Percentiles rank a stretch among this genome's conserved stretches.
Evolutionary conservation across 495 filamentous ascomycete genomes (phyloP).

Genomic region (Trichoderma gamsii): DNA sequence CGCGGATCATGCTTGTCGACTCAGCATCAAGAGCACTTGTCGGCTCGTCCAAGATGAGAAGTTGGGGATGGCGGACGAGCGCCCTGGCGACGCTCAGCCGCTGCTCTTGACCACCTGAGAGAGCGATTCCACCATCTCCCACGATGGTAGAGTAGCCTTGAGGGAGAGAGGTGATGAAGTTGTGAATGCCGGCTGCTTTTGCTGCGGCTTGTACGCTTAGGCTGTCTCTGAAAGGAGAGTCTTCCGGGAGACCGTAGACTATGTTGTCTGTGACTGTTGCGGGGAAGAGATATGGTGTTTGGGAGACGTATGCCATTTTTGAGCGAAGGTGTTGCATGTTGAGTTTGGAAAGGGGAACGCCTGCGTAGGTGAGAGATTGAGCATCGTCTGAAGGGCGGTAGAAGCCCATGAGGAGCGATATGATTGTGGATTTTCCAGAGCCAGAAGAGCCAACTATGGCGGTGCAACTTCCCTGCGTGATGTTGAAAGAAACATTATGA

Average conservation of each 20-base stretch:
- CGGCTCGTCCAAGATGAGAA: slow-evolving; percentile 83
- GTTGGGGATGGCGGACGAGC: slow-evolving; percentile 57
- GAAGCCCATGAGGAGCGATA: slow-evolving; percentile 57
- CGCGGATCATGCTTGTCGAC: slow-evolving; percentile 60
- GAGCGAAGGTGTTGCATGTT: slow-evolving; percentile 59
- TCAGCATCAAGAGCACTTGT: slow-evolving; percentile 73
- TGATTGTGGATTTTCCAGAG: slow-evolving; percentile 83
- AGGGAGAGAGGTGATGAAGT: slow-evolving; percentile 69
- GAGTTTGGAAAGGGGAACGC: slow-evolving; percentile 47
- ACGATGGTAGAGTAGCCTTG: slow-evolving; percentile 68
- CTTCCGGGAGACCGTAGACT: slow-evolving; percentile 58
- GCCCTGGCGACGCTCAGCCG: slow-evolving; percentile 78
- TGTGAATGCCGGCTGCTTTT: slow-evolving; percentile 64
- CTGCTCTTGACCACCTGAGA: slow-evolving; percentile 84
- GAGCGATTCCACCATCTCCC: slow-evolving; percentile 65
- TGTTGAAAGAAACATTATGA: slow-evolving; percentile 51
- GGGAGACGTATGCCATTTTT: slow-evolving; percentile 69
- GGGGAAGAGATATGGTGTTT: slow-evolving; percentile 72
- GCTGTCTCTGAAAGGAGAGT: slow-evolving; percentile 30
- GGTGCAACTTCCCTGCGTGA: slow-evolving; percentile 54
- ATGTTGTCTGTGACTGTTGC: slow-evolving; percentile 72
- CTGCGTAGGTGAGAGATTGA: slow-evolving; percentile 50
- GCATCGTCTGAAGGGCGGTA: slow-evolving; percentile 22
- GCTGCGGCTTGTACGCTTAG: slow-evolving; percentile 54
- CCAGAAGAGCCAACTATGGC: slow-evolving; percentile 81